Evolutionary conservation across 2,329 filamentous ascomycete species (phyloP), one percentile per base, ranked within the genome.

Genomic region (Colletotrichum tropicicola): DNA sequence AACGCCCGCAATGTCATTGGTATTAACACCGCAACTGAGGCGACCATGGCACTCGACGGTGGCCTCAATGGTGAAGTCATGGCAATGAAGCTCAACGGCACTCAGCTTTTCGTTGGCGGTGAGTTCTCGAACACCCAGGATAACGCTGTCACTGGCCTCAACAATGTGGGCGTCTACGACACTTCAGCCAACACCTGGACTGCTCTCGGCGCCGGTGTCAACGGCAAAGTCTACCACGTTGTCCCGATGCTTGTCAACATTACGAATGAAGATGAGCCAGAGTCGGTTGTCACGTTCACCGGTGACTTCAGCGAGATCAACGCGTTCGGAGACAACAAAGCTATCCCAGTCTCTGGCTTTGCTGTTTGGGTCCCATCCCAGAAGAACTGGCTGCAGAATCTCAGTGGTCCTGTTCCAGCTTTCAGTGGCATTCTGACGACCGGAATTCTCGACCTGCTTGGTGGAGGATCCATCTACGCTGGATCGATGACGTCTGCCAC

Each of bases 331-430:
- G 82, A 83, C 68, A 90, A 90, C 69, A 76, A 83, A 6, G 85
- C 88, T 9, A 83, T 90, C 27, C 72, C 85, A 8, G 91, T 89
- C 1, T 78, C 88, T 53, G 94, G 94, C 2, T 93, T 99, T 72
- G 95, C 93, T 13, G 84, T 98, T 37, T 99, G 96, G 96, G 91
- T 98, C 7, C 92, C 92, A 3, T 97, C 94, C 4, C 84, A 86
- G 67, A 85, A 84, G 62, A 96, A 96, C 74, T 99, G 96, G 96
- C 83, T 99, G 15, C 89, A 93, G 73, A 96, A 97, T 70, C 80
- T 98, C 17, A 77, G 89, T 35, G 81, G 87, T 6, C 79, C 86
- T 7, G 84, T 89, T 30, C 89, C 92, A 58, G 83, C 87, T 6
- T 86, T 97, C 70, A 84, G 85, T 62, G 97, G 96, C 37, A 81